Evolutionary conservation across 371 early-diverging fungal genomes (phyloP).

Genomic region (Amoeboaphelidium occidentale): DNA sequence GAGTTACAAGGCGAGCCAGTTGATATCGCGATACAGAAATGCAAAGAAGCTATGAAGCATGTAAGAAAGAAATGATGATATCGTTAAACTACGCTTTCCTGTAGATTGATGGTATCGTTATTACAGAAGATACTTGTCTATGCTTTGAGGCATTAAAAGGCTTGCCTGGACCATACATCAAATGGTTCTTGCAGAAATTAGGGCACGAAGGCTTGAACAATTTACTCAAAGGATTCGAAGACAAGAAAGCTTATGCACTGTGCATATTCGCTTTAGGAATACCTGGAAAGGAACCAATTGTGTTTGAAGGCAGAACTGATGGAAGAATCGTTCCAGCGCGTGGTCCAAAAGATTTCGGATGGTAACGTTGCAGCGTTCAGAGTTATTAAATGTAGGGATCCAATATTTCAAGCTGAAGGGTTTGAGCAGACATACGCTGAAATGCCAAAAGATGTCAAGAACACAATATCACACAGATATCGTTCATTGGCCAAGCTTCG

Average conservation of each 20-base stretch:
- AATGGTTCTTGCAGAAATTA: slow-evolving; percentile 71
- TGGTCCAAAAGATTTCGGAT: slow-evolving; percentile 65
- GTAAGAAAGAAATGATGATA: not conserved
- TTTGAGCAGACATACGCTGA: slow-evolving; percentile 49
- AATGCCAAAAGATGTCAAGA: slow-evolving; percentile 53
- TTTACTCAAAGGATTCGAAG: slow-evolving; percentile 61
- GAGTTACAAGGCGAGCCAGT: slow-evolving; percentile 60
- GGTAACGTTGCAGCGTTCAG: slow-evolving; percentile 65
- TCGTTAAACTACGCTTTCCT: not conserved
- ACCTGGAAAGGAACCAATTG: slow-evolving; percentile 54
- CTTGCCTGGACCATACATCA: slow-evolving; percentile 73
- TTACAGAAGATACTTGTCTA: slow-evolving; percentile 81
- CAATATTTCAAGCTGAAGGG: not conserved
- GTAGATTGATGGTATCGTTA: slow-evolving; percentile 40
- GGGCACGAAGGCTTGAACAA: slow-evolving; percentile 47
- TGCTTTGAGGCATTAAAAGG: slow-evolving; percentile 79
- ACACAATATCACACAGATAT: slow-evolving; percentile 66
- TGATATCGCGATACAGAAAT: slow-evolving; percentile 51
- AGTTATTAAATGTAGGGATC: slow-evolving; percentile 34
- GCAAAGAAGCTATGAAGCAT: slow-evolving; percentile 36
- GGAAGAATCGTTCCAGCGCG: slow-evolving; percentile 68
- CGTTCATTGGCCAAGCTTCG: slow-evolving; percentile 42
- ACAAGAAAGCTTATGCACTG: slow-evolving; percentile 56
- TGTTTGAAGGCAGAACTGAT: slow-evolving; percentile 66
- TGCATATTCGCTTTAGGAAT: slow-evolving; percentile 71